Percentiles rank a stretch among this genome's conserved stretches.
These are phyloP conservation scores for Xylariaceae sp. DNA, from an alignment of 2,329 filamentous ascomycete genomes.

Conservation along the genomic window DNA sequence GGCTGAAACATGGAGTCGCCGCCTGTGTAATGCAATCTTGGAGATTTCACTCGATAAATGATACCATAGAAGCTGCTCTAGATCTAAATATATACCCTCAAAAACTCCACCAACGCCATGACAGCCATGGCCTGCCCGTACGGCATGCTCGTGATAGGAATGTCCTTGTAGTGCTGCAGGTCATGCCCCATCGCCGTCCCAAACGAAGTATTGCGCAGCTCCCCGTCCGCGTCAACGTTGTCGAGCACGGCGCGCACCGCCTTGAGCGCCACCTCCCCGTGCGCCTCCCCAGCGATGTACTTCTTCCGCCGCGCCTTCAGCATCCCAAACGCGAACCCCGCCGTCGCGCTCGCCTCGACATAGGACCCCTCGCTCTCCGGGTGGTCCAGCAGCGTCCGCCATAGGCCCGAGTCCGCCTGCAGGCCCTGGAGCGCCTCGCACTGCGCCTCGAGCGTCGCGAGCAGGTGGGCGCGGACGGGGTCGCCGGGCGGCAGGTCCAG, in stretches of 20 bases:
- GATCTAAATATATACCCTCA: constrained; percentile 50
- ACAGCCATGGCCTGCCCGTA: constrained; percentile 84
- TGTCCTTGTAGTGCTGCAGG: constrained; percentile 73
- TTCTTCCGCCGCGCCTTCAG: constrained; percentile 68
- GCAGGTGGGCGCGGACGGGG: constrained; percentile 54
- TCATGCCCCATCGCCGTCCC: constrained; percentile 73
- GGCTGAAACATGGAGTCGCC: no score
- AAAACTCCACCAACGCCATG: constrained; percentile 72
- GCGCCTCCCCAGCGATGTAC: constrained; percentile 60
- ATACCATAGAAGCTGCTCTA: no score
- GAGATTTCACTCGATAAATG: no score
- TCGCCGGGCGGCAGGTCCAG: constrained; percentile 60
- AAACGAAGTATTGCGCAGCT: constrained; percentile 71
- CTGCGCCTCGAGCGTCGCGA: constrained; percentile 64
- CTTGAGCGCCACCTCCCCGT: constrained; percentile 56
- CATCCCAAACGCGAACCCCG: constrained; percentile 76
- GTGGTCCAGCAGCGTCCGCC: constrained; percentile 71
- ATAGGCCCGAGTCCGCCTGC: constrained; percentile 61
- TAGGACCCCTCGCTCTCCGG: constrained; percentile 65
- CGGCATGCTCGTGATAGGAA: constrained; percentile 74
- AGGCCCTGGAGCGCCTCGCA: constrained; percentile 58
- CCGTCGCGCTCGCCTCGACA: constrained; percentile 71
- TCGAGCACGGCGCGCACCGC: constrained; percentile 64
- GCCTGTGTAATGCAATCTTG: no score
- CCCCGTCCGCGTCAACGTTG: constrained; percentile 63